Conservation (phyloP, 495 filamentous ascomycete species). For the Daldinia vernicosa region DNA sequence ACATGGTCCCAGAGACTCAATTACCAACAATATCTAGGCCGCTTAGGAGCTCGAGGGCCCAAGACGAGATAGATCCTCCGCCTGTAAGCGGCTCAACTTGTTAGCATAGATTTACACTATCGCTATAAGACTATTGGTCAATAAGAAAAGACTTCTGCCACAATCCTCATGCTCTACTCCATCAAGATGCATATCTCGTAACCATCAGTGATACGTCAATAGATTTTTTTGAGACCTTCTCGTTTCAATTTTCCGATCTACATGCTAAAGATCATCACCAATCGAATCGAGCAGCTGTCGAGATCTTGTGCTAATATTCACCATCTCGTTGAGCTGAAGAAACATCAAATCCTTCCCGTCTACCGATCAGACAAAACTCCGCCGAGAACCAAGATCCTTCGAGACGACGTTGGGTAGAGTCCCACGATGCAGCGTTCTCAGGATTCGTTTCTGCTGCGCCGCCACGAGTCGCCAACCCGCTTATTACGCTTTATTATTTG, state of each 20-base stretch:
- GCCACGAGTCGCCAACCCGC: not conserved
- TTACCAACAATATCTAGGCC: conserved; percentile 19
- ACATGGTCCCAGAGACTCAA: conserved; percentile 30
- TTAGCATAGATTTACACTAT: conserved; percentile 24
- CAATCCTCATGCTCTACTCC: not conserved
- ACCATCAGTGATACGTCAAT: not conserved
- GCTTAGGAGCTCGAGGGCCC: conserved; percentile 13
- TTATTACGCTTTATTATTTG: conserved; percentile 19
- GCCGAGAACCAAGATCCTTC: conserved; percentile 24
- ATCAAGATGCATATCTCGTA: not conserved
- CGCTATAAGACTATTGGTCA: conserved; percentile 21
- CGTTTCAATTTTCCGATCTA: conserved; percentile 18
- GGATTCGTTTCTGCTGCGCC: conserved; percentile 1
- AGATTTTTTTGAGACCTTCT: not conserved
- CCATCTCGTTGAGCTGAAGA: conserved; percentile 19
- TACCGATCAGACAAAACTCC: conserved; percentile 15
- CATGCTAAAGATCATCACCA: not conserved
- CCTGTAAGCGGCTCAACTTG: conserved; percentile 12
- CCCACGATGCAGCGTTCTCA: not conserved
- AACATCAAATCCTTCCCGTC: conserved; percentile 26
- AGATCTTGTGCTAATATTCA: not conserved
- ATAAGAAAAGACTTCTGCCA: conserved; percentile 12
- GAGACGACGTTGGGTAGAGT: conserved; percentile 1
- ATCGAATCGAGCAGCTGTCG: not conserved
- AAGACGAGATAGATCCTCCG: conserved; percentile 7